Evolutionary conservation across 164 flowering plant genomes (phyloP).

Genomic region (Tetrastigma voinierianum): DNA sequence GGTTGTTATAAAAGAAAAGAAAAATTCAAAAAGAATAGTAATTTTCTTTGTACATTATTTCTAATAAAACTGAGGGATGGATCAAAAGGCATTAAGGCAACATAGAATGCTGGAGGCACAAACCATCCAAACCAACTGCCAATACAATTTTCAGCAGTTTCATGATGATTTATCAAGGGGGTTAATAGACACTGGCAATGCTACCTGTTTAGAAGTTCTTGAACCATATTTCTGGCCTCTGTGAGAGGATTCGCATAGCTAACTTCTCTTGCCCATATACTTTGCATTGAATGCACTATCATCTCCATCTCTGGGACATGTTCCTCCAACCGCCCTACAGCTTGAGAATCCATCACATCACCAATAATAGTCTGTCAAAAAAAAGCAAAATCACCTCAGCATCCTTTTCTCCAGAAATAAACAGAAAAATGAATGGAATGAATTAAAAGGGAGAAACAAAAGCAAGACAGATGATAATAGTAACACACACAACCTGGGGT

Average conservation of each 20-base stretch:
- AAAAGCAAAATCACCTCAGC: neutral
- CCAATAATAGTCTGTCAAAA: constrained; percentile 51
- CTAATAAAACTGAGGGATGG: too few species aligned
- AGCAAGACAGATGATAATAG: neutral
- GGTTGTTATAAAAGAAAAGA: too few species aligned
- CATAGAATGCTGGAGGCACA: too few species aligned
- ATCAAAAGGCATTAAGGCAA: too few species aligned
- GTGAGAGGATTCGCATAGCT: constrained; percentile 29
- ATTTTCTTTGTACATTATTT: too few species aligned
- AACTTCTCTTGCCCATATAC: constrained; percentile 64
- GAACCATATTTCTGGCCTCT: constrained; percentile 49
- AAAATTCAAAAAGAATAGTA: too few species aligned
- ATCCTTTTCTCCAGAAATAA: neutral
- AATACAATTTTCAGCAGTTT: too few species aligned
- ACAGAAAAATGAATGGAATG: neutral
- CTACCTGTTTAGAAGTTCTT: constrained; percentile 33
- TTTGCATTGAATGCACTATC: constrained; percentile 31
- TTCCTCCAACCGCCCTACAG: constrained; percentile 26
- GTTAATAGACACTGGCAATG: neutral
- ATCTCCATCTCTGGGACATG: constrained; percentile 32
- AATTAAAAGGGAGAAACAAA: neutral
- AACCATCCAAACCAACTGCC: too few species aligned
- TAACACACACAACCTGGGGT: too few species aligned
- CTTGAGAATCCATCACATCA: constrained; percentile 44
- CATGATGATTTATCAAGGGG: too few species aligned